Base-by-base conservation (phyloP, 1,139 yeast genomes). In the Candida smagusa region DNA sequence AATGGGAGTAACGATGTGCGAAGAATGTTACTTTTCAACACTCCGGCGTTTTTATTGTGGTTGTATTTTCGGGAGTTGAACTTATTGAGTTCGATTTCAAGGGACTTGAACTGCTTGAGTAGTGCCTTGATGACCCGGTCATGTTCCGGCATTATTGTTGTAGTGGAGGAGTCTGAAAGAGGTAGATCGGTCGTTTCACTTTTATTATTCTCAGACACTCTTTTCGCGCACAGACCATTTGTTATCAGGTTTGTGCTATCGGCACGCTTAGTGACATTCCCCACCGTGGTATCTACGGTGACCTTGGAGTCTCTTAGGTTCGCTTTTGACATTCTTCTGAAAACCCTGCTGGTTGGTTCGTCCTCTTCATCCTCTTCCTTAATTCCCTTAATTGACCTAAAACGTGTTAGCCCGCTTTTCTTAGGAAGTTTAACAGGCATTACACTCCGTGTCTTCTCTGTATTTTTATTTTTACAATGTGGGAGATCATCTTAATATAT, bases 1-100 rank as follows among this genome's bases (percentile, higher is more conserved):
- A 81, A 83, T 4, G 89, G 84, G 19, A 87, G 61, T n/a, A 87
- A 62, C 2, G 79, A 64, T 2, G 86, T 66, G 22, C 96, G 65
- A 19, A 87, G 63, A 11, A 81, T 69, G 54, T 86, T 87, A 7
- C 92, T 77, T 50, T 79, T 80, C 24, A 73, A 58, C 2, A 81
- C 65, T 7, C 81, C 77, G 33, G 62, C 62, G 34, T 71, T 65
- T 48, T 78, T 77, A 22, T 32, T 39, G 36, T 41, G 35, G 31
- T 49, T 49, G 39, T 36, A 48, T 32, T 48, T 49, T 16, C 44
- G 42, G 12, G 79, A 64, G 30, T 62, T 61, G 50, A 79, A 80
- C 49, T 76, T 78, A 30, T 58, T 50, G 32, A 75, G 54, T 4
- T 71, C 70, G 21, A 67, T 56, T 37, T 76, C 79, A 33, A 77